Evolutionary conservation across 352 stramenopile genomes (phyloP).

Genomic region (Phytopythium aichiense): DNA sequence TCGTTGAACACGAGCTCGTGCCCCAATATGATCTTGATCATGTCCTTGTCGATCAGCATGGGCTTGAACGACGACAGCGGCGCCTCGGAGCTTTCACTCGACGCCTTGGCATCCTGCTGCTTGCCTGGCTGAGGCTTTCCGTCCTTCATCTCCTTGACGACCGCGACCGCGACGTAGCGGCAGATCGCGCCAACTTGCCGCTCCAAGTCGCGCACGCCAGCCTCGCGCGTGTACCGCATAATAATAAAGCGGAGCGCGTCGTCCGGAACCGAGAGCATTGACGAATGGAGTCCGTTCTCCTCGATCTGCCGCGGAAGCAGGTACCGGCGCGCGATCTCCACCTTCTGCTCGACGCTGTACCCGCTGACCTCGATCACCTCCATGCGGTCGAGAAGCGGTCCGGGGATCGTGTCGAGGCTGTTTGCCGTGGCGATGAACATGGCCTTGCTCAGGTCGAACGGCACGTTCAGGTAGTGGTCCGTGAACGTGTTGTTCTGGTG

Average conservation of each 20-base stretch:
- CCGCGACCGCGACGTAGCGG: constrained; percentile 62
- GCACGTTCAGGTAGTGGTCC: constrained; percentile 83
- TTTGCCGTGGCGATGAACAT: constrained; percentile 87
- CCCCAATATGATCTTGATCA: constrained; percentile 60
- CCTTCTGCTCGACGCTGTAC: constrained; percentile 83
- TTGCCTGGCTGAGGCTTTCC: constrained; percentile 14
- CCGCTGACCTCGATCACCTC: constrained; percentile 79
- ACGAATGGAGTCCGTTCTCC: constrained; percentile 57
- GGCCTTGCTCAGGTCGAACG: constrained; percentile 84
- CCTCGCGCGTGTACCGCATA: constrained; percentile 83
- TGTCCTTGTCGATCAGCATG: constrained; percentile 40
- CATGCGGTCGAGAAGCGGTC: constrained; percentile 79
- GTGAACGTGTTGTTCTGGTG: constrained; percentile 86
- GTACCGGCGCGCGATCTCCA: constrained; percentile 76
- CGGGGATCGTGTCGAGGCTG: constrained; percentile 72
- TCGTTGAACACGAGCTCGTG: constrained; percentile 73
- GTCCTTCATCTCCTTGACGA: constrained; percentile 50
- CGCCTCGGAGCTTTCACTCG: constrained; percentile 6
- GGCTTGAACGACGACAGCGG: constrained; percentile 27
- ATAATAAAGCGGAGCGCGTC: constrained; percentile 69
- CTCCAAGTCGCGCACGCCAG: constrained; percentile 82
- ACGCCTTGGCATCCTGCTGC: background rate
- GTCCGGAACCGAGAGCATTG: constrained; percentile 43
- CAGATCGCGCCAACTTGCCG: constrained; percentile 74
- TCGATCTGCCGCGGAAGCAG: constrained; percentile 76